Percentiles rank a stretch among this genome's conserved stretches.
Evolutionary conservation across 306 rosid species (phyloP).

Genomic region (Lotus japonicus): DNA sequence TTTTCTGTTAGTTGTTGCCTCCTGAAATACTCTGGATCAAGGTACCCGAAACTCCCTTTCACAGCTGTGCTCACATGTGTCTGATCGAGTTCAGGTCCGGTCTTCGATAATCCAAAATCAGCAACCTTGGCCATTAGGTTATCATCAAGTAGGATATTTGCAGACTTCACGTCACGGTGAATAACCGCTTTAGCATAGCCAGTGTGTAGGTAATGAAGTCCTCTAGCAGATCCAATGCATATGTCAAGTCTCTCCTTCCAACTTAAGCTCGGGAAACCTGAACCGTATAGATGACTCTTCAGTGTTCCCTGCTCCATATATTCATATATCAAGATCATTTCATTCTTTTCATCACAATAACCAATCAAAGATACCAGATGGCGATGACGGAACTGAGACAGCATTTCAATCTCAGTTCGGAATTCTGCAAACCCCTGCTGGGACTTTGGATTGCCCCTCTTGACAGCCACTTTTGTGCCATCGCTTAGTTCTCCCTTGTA

Average conservation of each 20-base stretch:
- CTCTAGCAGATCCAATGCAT: conserved; percentile 93
- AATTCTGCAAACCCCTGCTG: conserved; percentile 90
- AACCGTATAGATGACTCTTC: conserved; percentile 82
- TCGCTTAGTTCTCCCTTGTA: conserved; percentile 78
- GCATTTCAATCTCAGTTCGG: conserved; percentile 85
- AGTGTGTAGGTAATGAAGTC: conserved; percentile 96
- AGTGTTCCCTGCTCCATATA: conserved; percentile 94
- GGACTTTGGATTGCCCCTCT: conserved; percentile 87
- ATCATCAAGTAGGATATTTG: conserved; percentile 90
- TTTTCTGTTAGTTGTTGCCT: conserved; percentile 89
- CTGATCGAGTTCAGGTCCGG: conserved; percentile 92
- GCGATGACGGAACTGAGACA: conserved; percentile 93
- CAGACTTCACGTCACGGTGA: conserved; percentile 96
- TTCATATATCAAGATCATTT: conserved; percentile 91
- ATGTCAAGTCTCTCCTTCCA: conserved; percentile 88
- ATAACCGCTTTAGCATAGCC: conserved; percentile 88
- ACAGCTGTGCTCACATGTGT: conserved; percentile 97
- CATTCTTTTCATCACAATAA: conserved; percentile 82
- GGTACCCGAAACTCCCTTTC: conserved; percentile 96
- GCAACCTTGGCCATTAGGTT: conserved; percentile 97
- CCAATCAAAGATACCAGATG: conserved; percentile 92
- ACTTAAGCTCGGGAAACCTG: conserved; percentile 65
- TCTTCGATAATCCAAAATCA: conserved; percentile 89
- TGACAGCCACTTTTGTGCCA: conserved; percentile 86
- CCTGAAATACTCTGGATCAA: conserved; percentile 93